These are phyloP conservation scores for Boletus subparvulus DNA, from an alignment of 768 basidiomycete species.

Conservation along the genomic window DNA sequence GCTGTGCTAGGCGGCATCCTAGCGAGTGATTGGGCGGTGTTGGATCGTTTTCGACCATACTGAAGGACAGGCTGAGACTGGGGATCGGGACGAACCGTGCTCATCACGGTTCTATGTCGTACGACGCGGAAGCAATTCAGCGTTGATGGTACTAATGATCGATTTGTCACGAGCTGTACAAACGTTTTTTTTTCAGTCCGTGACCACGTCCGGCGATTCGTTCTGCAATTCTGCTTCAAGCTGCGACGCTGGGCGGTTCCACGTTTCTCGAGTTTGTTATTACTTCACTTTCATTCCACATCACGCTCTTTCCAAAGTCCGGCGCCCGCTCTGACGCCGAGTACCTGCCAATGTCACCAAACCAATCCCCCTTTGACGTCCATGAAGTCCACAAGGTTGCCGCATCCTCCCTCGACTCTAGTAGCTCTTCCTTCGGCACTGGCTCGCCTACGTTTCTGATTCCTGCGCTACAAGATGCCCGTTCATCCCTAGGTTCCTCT, in stretches of 20 bases:
- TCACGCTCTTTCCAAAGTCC: slow-evolving; percentile 19
- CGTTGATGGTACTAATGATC: not conserved
- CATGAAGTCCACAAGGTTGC: slow-evolving; percentile 21
- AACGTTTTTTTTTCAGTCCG: not conserved
- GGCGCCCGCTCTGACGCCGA: not conserved
- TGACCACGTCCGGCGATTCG: not conserved
- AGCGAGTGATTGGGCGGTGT: slow-evolving; percentile 68
- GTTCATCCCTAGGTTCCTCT: slow-evolving; percentile 16
- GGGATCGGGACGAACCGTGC: slow-evolving; percentile 62
- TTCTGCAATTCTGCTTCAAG: not conserved
- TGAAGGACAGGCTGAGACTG: slow-evolving; percentile 43
- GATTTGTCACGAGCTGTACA: not conserved
- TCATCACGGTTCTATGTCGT: slow-evolving; percentile 41
- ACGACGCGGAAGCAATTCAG: not conserved
- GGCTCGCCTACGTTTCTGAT: slow-evolving; percentile 12
- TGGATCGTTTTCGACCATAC: slow-evolving; percentile 65
- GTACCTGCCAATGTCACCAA: slow-evolving; percentile 13
- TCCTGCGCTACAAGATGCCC: slow-evolving; percentile 7
- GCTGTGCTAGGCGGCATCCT: slow-evolving; percentile 39
- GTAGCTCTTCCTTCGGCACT: slow-evolving; percentile 13
- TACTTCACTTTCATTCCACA: slow-evolving; percentile 20
- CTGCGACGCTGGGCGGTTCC: slow-evolving; percentile 18
- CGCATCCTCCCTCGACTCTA: slow-evolving; percentile 13
- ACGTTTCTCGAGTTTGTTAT: not conserved
- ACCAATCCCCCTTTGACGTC: slow-evolving; percentile 5